Conservation (phyloP, 2,329 filamentous ascomycete genomes). For the Cladosporium sp. region DNA sequence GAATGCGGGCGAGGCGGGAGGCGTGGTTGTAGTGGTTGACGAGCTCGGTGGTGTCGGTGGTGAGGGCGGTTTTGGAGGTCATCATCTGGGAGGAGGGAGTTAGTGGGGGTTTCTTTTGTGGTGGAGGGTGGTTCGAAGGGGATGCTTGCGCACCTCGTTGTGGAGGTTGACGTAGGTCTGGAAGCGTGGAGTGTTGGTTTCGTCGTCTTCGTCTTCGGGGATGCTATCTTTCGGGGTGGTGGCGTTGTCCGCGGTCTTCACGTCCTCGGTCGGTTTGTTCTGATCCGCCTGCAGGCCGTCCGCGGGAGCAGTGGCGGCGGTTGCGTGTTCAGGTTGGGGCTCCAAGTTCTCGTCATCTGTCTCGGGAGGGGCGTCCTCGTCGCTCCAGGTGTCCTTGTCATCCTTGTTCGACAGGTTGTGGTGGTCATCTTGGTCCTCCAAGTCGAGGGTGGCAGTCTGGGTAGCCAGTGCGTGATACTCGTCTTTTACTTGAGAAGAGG, state of each 20-base stretch:
- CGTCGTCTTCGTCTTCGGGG: not conserved
- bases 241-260: not conserved
- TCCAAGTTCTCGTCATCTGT: not conserved
- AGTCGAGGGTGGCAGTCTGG: not conserved
- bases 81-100: not conserved
- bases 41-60: not conserved
- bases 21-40: not conserved
- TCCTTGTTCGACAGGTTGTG: not conserved
- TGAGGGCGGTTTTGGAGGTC: slow-evolving; percentile 6
- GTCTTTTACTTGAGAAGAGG: not conserved
- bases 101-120: not conserved
- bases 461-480: not conserved
- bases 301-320: no score
- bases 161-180: slow-evolving; percentile 4
- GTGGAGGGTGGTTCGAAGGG: no score
- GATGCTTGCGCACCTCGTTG: not conserved
- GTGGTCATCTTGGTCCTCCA: not conserved
- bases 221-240: not conserved
- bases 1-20: slow-evolving; percentile 1
- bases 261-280: not conserved
- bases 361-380: not conserved
- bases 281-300: not conserved
- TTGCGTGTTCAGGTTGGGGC: not conserved
- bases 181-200: not conserved
- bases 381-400: not conserved